A percentile compares a stretch with the other conserved stretches of the same genome.
Evolutionary conservation across 139 green algal genomes (phyloP).

Genomic region (Edaphochlamys debaryana): DNA sequence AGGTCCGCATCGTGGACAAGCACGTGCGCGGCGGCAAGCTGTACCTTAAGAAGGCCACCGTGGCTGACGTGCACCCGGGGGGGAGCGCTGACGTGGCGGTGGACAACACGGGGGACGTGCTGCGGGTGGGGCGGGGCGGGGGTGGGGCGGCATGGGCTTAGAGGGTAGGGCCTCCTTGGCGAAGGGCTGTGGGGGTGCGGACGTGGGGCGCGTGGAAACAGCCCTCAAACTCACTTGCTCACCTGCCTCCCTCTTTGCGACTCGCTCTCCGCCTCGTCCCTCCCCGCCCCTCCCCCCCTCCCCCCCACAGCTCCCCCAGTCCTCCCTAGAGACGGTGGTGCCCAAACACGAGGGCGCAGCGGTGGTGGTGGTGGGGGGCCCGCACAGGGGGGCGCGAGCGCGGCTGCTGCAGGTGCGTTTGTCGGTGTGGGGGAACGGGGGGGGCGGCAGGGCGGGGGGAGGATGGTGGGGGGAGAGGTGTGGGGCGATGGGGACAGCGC

Average conservation of each 20-base stretch:
- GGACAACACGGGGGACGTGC: slow-evolving; percentile 62
- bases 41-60: slow-evolving; percentile 82
- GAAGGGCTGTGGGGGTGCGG: too few relatives aligned
- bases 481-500: too few relatives aligned
- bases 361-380: slow-evolving; percentile 75
- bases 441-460: too few relatives aligned
- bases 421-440: too few relatives aligned
- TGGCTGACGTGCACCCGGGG: slow-evolving; percentile 78
- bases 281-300: background rate
- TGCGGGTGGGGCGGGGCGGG: slow-evolving; percentile 23
- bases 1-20: slow-evolving; percentile 82
- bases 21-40: slow-evolving; percentile 58
- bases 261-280: too few relatives aligned
- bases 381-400: slow-evolving; percentile 62
- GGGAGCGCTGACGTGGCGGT: slow-evolving; percentile 70
- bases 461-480: too few relatives aligned
- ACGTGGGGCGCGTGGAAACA: too few relatives aligned
- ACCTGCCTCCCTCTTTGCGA: too few relatives aligned
- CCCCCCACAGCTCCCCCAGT: slow-evolving; percentile 59
- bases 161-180: too few relatives aligned
- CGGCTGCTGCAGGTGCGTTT: slow-evolving; percentile 59
- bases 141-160: background rate
- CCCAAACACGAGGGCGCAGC: slow-evolving; percentile 66
- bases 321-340: slow-evolving; percentile 83
- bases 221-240: too few relatives aligned